Evolutionary conservation across 352 stramenopile species (phyloP).

Genomic region (Phytophthora palmivora): DNA sequence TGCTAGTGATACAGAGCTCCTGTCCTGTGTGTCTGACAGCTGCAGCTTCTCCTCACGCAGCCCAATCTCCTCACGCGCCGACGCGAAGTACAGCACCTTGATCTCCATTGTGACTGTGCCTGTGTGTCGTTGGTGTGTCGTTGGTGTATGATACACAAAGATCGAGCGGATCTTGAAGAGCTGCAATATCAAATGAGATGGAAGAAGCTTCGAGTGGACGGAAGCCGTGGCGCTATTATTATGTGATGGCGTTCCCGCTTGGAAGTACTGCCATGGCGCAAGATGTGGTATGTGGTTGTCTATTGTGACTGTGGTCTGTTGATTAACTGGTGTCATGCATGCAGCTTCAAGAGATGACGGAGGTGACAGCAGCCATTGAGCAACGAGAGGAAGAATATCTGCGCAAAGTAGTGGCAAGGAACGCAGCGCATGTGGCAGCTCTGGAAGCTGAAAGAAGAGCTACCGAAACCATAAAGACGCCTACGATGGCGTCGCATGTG

Average conservation of each 20-base stretch:
- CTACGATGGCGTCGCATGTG: slow-evolving; percentile 32
- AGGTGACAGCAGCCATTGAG: slow-evolving; percentile 55
- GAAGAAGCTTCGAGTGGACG: slow-evolving; percentile 25
- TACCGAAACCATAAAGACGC: slow-evolving; percentile 11
- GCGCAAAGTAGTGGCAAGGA: slow-evolving; percentile 42
- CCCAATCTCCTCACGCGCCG: slow-evolving; percentile 72
- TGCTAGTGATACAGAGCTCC: slow-evolving; percentile 39
- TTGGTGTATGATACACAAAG: slow-evolving; percentile 18
- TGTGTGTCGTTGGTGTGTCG: neutral
- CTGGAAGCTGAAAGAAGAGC: slow-evolving; percentile 22
- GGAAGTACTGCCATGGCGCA: slow-evolving; percentile 30
- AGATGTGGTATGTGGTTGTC: slow-evolving; percentile 49
- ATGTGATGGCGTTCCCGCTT: slow-evolving; percentile 59
- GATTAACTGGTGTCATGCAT: slow-evolving; percentile 1
- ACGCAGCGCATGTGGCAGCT: slow-evolving; percentile 15
- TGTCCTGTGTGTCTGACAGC: slow-evolving; percentile 18
- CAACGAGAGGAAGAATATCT: slow-evolving; percentile 62
- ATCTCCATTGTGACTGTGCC: slow-evolving; percentile 42
- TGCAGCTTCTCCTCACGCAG: slow-evolving; percentile 68
- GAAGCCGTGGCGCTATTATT: slow-evolving; percentile 82
- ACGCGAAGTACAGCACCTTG: slow-evolving; percentile 87
- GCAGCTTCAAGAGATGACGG: slow-evolving; percentile 57
- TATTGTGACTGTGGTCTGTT: slow-evolving; percentile 12
- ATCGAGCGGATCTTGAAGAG: slow-evolving; percentile 47
- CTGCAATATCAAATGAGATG: slow-evolving; percentile 3